phyloP scores from a whole-genome alignment of 2,329 filamentous ascomycete species.

The Fusarium irregulare region DNA sequence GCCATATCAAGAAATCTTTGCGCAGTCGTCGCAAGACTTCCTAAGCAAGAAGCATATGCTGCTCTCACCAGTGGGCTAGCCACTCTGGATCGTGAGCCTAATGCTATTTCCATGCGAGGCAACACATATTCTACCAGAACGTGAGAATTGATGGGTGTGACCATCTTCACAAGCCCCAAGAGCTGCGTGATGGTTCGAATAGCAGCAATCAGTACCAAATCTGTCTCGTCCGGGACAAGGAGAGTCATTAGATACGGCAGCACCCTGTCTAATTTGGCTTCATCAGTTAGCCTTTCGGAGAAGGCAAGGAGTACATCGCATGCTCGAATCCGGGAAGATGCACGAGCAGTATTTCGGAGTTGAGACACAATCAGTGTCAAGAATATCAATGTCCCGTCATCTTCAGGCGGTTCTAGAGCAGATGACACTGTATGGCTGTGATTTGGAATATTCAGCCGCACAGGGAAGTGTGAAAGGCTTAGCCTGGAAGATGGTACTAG shows the following conservation, averaged over 20 bases:
- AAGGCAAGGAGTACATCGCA: constrained; percentile 94
- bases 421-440: constrained; percentile 77
- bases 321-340: constrained; percentile 86
- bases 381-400: constrained; percentile 94
- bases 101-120: constrained; percentile 68
- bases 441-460: constrained; percentile 87
- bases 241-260: constrained; percentile 89
- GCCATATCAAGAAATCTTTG: constrained; percentile 90
- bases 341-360: constrained; percentile 86
- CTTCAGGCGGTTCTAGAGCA: constrained; percentile 70
- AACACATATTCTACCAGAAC: constrained; percentile 76
- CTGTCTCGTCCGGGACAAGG: constrained; percentile 78
- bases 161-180: constrained; percentile 85
- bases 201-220: constrained; percentile 86
- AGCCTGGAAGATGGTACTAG: constrained; percentile 54
- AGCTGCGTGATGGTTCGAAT: constrained; percentile 90
- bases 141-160: constrained; percentile 80
- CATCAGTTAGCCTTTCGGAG: constrained; percentile 89
- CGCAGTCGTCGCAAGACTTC: constrained; percentile 87
- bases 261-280: constrained; percentile 93
- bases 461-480: constrained; percentile 75
- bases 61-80: constrained; percentile 81
- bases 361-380: constrained; percentile 89
- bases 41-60: constrained; percentile 92
- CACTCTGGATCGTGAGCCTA: constrained; percentile 57